A percentile compares a stretch with the other conserved stretches of the same genome.
Conservation (phyloP, 1,284 basidiomycete species). For the Ustilago sp. region DNA sequence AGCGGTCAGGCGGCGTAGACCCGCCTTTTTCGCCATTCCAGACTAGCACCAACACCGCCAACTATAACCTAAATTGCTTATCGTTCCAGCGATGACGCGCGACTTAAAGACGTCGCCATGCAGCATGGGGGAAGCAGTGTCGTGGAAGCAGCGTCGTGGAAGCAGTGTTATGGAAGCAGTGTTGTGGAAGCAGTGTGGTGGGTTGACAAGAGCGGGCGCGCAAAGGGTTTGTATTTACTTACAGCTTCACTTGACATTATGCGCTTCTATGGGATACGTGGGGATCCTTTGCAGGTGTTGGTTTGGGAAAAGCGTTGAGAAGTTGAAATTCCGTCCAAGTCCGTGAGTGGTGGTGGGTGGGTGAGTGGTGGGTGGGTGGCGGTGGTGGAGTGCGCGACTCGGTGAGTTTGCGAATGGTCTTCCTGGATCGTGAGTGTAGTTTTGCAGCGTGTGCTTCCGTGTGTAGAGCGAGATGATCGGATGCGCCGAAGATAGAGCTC, state of each 20-base stretch:
- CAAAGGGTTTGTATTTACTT: not conserved
- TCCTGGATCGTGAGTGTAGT: not conserved
- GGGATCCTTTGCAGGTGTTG: not conserved
- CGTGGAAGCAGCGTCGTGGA: not conserved
- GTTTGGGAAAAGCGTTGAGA: not conserved
- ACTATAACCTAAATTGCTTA: not conserved
- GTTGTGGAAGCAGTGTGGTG: not conserved
- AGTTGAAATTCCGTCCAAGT: not conserved
- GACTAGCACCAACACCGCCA: not conserved
- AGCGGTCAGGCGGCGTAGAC: not conserved
- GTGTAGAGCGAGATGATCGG: not conserved
- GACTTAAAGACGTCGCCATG: not conserved
- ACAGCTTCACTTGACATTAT: conserved; percentile 26
- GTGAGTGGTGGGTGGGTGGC: not conserved
- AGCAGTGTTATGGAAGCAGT: too few relatives aligned
- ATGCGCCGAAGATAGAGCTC: not conserved
- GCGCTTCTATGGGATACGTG: conserved; percentile 8
- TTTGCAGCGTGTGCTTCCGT: not conserved
- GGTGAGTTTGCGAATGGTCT: not conserved
- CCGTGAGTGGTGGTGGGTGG: not conserved
- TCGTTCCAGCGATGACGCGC: not conserved
- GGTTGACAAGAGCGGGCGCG: not conserved
- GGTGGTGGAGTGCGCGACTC: not conserved
- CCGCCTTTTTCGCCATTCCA: not conserved
- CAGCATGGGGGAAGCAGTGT: not conserved